Base-by-base conservation (phyloP, 306 rosid genomes). In the Sophora flavescens region DNA sequence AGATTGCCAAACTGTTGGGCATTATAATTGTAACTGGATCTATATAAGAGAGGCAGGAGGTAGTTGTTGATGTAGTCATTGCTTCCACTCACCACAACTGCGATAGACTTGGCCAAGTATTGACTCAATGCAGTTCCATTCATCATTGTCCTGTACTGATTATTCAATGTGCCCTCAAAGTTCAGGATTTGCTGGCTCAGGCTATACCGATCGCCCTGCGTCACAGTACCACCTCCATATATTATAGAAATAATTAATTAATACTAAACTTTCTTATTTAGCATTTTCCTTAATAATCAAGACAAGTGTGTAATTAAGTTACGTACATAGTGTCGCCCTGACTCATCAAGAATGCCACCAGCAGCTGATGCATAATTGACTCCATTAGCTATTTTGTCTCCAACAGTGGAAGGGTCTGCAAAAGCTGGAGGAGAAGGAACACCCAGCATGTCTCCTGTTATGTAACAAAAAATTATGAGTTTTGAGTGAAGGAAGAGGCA, bases 321-420 rank as follows among this genome's bases (percentile, higher is more conserved):
- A 2, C 18, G 60, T 87, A 94, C 98, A 12, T 72, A 94, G 83
- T 87, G 86, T 51, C 64, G 81, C 72, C 98, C 98, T 8, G 93
- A 84, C 12, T 90, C 93, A 4, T 88, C 94, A 35, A 94, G 93
- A 57, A 94, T 91, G 69, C 98, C 97, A 16, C 72, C 83, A 26
- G 93, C 86, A 17, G 91, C 96, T 2, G 98, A 94, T 54, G 95
- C 98, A 76, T 77, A 94, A 63, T 91, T 91, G 59, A 94, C 96
- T 22, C 98, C 98, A 17, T 76, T 47, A 16, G 77, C 82, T 17
- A 89, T 79, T 65, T n/a, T 83, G 11, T 42, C 6, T 48, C 97
- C 95, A 2, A 2, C 13, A 1, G 89, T 71, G 7, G 72, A 47
- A 6, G 95, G 93, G 70, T 92, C 83, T 65, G 88, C 85, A 70